A percentile compares a stretch with the other conserved stretches of the same genome.
These are phyloP conservation scores for Mortierella sp. DNA, from an alignment of 371 early-diverging fungal genomes.

Conservation along the genomic window DNA sequence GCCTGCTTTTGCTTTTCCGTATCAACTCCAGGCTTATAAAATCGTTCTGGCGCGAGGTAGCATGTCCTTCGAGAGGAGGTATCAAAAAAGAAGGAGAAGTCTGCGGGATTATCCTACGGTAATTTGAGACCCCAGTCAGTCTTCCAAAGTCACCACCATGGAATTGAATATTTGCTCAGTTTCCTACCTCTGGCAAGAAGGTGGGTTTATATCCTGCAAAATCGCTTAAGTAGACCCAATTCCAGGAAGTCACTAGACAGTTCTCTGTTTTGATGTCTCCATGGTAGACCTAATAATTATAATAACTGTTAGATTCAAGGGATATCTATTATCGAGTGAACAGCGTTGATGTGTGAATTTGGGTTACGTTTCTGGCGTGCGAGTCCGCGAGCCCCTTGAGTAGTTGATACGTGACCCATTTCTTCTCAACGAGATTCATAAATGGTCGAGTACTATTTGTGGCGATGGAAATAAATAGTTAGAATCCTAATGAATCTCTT, in stretches of 20 bases:
- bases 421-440: constrained; percentile 85
- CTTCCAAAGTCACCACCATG: neutral
- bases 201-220: constrained; percentile 94
- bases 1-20: constrained; percentile 67
- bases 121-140: neutral
- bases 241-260: constrained; percentile 93
- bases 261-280: constrained; percentile 95
- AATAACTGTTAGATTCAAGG: neutral
- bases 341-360: neutral
- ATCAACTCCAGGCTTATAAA: constrained; percentile 80
- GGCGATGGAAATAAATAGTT: neutral
- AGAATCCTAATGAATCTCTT: neutral
- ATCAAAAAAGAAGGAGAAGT: constrained; percentile 96
- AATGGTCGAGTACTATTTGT: constrained; percentile 90
- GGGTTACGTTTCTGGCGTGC: constrained; percentile 73
- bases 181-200: constrained; percentile 84
- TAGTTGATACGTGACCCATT: constrained; percentile 94
- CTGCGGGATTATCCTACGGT: constrained; percentile 90
- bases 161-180: neutral
- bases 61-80: constrained; percentile 88
- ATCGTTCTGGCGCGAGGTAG: constrained; percentile 96
- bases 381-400: constrained; percentile 82
- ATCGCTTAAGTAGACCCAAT: constrained; percentile 91
- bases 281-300: constrained; percentile 74
- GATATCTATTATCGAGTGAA: neutral